Conservation (phyloP, 2,329 filamentous ascomycete species). For the Sordariomycetes sp. region DNA sequence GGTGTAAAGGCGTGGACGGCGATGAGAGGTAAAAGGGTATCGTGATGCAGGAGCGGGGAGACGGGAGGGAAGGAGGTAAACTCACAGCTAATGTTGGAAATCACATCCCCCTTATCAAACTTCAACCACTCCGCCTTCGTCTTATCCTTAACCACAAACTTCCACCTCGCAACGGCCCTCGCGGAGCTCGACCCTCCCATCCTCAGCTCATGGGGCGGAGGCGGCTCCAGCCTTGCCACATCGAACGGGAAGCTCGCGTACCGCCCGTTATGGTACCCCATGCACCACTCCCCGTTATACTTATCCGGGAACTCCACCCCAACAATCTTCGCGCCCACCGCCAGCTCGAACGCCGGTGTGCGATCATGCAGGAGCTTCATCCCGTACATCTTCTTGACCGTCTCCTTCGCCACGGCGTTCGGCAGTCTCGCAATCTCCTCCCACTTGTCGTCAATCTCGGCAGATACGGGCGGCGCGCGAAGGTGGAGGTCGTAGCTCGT, state of each 20-base stretch:
- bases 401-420: conserved; percentile 29
- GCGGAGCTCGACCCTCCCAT: conserved; percentile 31
- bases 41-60: too few relatives aligned
- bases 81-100: conserved; percentile 49
- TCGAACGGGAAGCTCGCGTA: conserved; percentile 36
- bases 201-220: conserved; percentile 29
- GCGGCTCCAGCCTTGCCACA: conserved; percentile 31
- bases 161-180: conserved; percentile 37
- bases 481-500: conserved; percentile 44
- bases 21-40: neutral
- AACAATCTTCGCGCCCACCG: conserved; percentile 32
- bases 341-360: conserved; percentile 29
- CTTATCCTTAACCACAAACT: conserved; percentile 28
- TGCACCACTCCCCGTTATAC: conserved; percentile 42
- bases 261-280: conserved; percentile 41
- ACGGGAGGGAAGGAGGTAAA: conserved; percentile 6
- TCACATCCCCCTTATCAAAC: conserved; percentile 53
- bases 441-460: conserved; percentile 25
- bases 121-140: conserved; percentile 33
- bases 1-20: neutral
- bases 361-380: conserved; percentile 30
- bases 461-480: conserved; percentile 20
- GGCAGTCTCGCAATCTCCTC: conserved; percentile 27
- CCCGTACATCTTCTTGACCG: conserved; percentile 31
- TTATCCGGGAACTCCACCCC: conserved; percentile 36